Evolutionary conservation across 1,284 basidiomycete genomes (phyloP).

Genomic region (Crepidotus sp.): DNA sequence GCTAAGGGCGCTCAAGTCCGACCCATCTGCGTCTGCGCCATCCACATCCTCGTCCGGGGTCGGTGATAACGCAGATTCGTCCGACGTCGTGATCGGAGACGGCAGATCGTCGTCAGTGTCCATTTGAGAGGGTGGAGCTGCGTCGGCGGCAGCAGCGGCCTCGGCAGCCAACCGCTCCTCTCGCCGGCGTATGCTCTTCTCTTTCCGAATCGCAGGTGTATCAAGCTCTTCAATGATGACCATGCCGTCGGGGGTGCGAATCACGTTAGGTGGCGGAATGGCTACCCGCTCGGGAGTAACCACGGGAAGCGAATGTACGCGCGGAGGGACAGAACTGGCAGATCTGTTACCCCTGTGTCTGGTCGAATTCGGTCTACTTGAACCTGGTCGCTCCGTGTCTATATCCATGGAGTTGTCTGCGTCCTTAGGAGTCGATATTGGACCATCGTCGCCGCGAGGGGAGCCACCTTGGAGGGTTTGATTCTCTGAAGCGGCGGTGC

Average conservation of each 20-base stretch:
- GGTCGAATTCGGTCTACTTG: slow-evolving; percentile 6
- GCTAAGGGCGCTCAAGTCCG: slow-evolving; percentile 24
- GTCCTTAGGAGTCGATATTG: slow-evolving; percentile 14
- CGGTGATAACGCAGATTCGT: neutral
- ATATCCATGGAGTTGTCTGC: slow-evolving; percentile 22
- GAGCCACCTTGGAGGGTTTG: slow-evolving; percentile 28
- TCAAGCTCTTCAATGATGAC: slow-evolving; percentile 62
- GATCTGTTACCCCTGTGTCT: slow-evolving; percentile 1
- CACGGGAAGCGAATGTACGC: slow-evolving; percentile 5
- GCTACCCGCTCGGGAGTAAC: slow-evolving; percentile 7
- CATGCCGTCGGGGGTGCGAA: slow-evolving; percentile 26
- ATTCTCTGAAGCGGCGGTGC: slow-evolving; percentile 42
- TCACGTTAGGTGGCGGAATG: slow-evolving; percentile 17
- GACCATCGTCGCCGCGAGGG: slow-evolving; percentile 13
- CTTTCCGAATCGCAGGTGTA: slow-evolving; percentile 53
- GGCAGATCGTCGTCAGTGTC: slow-evolving; percentile 11
- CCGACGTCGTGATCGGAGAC: slow-evolving; percentile 5
- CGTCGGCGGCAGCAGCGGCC: slow-evolving; percentile 17
- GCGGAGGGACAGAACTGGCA: neutral
- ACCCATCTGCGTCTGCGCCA: slow-evolving; percentile 14
- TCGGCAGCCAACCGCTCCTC: slow-evolving; percentile 24
- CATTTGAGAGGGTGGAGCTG: slow-evolving; percentile 5
- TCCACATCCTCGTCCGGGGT: slow-evolving; percentile 4
- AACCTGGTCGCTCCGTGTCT: slow-evolving; percentile 16
- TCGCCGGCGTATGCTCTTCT: slow-evolving; percentile 42